These are phyloP conservation scores for Rubus idaeus DNA, from an alignment of 306 rosid genomes.

Conservation along the genomic window DNA sequence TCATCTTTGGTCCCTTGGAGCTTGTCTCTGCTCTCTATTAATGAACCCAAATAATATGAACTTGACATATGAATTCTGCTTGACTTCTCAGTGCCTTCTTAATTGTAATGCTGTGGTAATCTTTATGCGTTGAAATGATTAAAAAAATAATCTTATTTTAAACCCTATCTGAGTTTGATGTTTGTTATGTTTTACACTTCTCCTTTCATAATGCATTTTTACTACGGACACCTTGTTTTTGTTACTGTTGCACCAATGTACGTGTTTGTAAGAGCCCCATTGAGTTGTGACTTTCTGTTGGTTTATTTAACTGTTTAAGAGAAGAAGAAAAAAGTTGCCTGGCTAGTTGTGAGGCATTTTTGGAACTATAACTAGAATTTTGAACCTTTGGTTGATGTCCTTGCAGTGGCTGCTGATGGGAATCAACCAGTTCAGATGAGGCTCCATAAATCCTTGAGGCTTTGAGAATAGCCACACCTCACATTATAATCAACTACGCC, in stretches of 20 bases:
- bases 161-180: neutral
- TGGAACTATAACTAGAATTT: slow-evolving; percentile 22
- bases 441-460: slow-evolving; percentile 74
- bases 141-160: neutral
- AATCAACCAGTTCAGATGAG: slow-evolving; percentile 86
- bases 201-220: neutral
- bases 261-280: neutral
- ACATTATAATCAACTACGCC: slow-evolving; percentile 82
- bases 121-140: neutral
- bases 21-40: neutral
- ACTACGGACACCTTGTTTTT: neutral
- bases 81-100: neutral
- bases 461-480: slow-evolving; percentile 92
- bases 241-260: neutral
- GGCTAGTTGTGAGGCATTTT: neutral
- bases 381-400: slow-evolving; percentile 26
- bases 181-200: too few relatives aligned
- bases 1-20: neutral
- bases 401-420: slow-evolving; percentile 92
- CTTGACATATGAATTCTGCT: neutral
- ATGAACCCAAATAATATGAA: neutral
- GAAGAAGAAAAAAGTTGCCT: neutral
- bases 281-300: neutral
- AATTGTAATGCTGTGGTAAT: neutral
- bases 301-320: neutral